These are phyloP conservation scores for Digitaria exilis DNA, from an alignment of 202 grass and related monocot genomes.

Conservation along the genomic window DNA sequence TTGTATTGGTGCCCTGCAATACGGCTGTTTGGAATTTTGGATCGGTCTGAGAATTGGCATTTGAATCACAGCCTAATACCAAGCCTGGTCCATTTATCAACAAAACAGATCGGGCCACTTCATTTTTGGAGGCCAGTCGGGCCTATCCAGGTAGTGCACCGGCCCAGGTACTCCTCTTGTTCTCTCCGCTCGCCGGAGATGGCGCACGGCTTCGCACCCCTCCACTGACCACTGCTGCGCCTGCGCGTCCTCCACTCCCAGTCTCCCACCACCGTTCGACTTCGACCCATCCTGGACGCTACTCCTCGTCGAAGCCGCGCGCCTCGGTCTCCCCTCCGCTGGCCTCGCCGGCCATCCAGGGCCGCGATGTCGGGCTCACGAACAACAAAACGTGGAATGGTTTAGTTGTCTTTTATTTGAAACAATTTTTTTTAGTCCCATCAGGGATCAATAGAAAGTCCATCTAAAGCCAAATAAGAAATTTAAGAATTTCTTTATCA, in stretches of 20 bases:
- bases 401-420: not conserved
- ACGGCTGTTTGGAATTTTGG: no score
- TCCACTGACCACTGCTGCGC: constrained; percentile 15
- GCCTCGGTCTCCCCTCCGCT: constrained; percentile 20
- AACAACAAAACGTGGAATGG: not conserved
- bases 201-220: constrained; percentile 37
- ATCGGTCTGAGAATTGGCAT: no score
- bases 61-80: no score
- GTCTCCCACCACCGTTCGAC: no score
- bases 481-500: not conserved
- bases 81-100: no score
- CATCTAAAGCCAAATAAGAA: not conserved
- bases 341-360: constrained; percentile 61
- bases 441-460: not conserved
- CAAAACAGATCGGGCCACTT: no score
- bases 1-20: no score
- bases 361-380: constrained; percentile 48
- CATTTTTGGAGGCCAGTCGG: no score
- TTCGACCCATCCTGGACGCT: not conserved
- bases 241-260: not conserved
- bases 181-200: constrained; percentile 6
- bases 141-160: not conserved
- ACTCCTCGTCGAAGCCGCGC: not conserved
- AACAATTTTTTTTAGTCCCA: not conserved
- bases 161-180: constrained; percentile 16